Percentiles rank a stretch among this genome's conserved stretches.
Evolutionary conservation across 176 grass and related monocot genomes (phyloP).

Genomic region (Bolboschoenus planiculmis): DNA sequence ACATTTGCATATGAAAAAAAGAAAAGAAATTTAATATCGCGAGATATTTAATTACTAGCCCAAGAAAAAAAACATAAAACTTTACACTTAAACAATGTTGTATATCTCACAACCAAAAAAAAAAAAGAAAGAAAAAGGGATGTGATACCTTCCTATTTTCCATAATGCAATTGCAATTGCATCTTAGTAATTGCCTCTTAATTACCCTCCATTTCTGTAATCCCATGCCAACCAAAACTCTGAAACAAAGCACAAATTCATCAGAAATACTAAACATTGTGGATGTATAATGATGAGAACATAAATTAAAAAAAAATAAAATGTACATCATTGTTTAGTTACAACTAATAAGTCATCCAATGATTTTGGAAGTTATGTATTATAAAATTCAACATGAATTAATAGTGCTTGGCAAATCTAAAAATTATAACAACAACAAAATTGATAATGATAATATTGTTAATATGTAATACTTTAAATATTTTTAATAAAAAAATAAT

Average conservation of each 20-base stretch:
- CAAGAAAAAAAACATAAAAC: conserved; percentile 7
- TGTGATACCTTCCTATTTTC: neutral
- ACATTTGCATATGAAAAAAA: neutral
- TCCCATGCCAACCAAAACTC: neutral
- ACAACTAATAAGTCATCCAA: neutral
- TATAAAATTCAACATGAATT: neutral
- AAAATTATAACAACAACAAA: neutral
- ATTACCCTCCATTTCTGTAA: conserved; percentile 16
- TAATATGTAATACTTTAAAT: too few relatives aligned
- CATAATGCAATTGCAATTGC: neutral
- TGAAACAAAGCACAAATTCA: neutral
- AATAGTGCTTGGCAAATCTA: neutral
- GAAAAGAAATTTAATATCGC: neutral
- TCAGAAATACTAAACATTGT: neutral
- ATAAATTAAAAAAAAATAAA: neutral
- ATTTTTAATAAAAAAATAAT: neutral
- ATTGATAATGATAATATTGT: neutral
- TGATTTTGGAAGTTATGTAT: neutral
- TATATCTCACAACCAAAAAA: neutral
- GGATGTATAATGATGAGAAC: neutral
- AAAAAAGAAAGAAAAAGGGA: neutral
- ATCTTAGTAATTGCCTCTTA: conserved; percentile 16
- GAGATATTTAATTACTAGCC: neutral
- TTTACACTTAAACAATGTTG: conserved; percentile 6
- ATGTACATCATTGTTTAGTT: neutral